Conservation (phyloP, 2,329 filamentous ascomycete species). For the Aurifilum marmelostoma region DNA sequence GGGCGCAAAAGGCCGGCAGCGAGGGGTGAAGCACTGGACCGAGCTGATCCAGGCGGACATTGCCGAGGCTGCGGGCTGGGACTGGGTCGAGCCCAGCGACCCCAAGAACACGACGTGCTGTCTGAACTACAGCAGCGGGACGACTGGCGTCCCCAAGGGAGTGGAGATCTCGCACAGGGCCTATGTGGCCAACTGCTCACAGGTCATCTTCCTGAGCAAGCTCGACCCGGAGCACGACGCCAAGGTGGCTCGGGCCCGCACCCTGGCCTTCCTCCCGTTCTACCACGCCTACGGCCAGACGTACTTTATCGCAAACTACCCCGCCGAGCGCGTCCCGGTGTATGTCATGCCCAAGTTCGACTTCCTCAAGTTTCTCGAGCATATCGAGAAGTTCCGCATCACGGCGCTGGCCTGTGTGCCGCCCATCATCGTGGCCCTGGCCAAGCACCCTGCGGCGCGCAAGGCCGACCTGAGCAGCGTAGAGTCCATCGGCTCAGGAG, state of each 20-base stretch:
- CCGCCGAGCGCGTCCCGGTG: constrained; percentile 62
- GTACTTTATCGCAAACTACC: constrained; percentile 64
- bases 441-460: constrained; percentile 68
- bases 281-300: constrained; percentile 77
- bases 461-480: constrained; percentile 72
- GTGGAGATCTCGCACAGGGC: constrained; percentile 80
- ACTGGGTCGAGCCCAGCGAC: constrained; percentile 62
- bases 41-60: constrained; percentile 55
- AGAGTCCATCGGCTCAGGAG: constrained; percentile 63
- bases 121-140: constrained; percentile 80
- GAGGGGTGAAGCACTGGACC: constrained; percentile 65
- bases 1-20: constrained; percentile 31
- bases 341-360: constrained; percentile 83
- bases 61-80: constrained; percentile 58
- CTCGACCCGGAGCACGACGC: constrained; percentile 53
- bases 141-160: constrained; percentile 82
- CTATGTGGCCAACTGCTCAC: constrained; percentile 71
- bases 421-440: constrained; percentile 72
- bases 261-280: constrained; percentile 74
- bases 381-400: constrained; percentile 70
- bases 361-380: constrained; percentile 70
- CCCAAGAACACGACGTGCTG: constrained; percentile 61
- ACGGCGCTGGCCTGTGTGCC: constrained; percentile 71
- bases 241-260: constrained; percentile 42
- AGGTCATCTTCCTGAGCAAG: constrained; percentile 55